phyloP scores from a whole-genome alignment of 2,329 filamentous ascomycete species.

The Clarireedia homoeocarpa region DNA sequence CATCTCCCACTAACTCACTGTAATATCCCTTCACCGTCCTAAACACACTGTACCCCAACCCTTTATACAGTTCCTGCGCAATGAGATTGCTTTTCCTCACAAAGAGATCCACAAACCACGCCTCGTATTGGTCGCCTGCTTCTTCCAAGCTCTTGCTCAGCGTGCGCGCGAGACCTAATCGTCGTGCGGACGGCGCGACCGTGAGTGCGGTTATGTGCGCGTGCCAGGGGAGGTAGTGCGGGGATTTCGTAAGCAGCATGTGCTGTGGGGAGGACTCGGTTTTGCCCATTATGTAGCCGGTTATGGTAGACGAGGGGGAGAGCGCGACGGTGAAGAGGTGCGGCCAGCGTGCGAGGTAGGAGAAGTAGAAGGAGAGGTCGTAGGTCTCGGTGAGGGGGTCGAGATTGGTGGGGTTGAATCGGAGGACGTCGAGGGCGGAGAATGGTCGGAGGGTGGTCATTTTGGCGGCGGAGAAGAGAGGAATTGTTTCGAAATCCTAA shows the following conservation, averaged over 20 bases:
- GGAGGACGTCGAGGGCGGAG: slow-evolving; percentile 74
- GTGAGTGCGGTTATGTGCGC: slow-evolving; percentile 95
- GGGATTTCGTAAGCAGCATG: slow-evolving; percentile 63
- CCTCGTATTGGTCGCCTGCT: slow-evolving; percentile 72
- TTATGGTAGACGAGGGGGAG: slow-evolving; percentile 76
- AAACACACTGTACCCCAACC: slow-evolving; percentile 87
- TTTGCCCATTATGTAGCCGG: slow-evolving; percentile 98
- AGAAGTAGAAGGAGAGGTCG: slow-evolving; percentile 88
- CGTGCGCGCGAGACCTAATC: slow-evolving; percentile 78
- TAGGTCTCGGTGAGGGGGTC: slow-evolving; percentile 98
- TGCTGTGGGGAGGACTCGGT: slow-evolving; percentile 77
- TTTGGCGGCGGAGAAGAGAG: not conserved
- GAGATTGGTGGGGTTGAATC: slow-evolving; percentile 89
- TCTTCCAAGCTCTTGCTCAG: slow-evolving; percentile 74
- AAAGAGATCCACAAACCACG: slow-evolving; percentile 95
- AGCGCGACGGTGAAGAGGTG: slow-evolving; percentile 89
- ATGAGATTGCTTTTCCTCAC: slow-evolving; percentile 82
- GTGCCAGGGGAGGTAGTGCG: slow-evolving; percentile 98
- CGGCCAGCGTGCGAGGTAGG: slow-evolving; percentile 94
- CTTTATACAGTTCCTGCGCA: slow-evolving; percentile 82
- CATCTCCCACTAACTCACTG: slow-evolving; percentile 65
- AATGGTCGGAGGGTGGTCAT: slow-evolving; percentile 88
- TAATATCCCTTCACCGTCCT: slow-evolving; percentile 88
- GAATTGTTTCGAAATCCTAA: not conserved
- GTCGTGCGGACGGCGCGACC: slow-evolving; percentile 76